Conservation (phyloP, 345 rosid genomes). For the Syzygium oleosum region DNA sequence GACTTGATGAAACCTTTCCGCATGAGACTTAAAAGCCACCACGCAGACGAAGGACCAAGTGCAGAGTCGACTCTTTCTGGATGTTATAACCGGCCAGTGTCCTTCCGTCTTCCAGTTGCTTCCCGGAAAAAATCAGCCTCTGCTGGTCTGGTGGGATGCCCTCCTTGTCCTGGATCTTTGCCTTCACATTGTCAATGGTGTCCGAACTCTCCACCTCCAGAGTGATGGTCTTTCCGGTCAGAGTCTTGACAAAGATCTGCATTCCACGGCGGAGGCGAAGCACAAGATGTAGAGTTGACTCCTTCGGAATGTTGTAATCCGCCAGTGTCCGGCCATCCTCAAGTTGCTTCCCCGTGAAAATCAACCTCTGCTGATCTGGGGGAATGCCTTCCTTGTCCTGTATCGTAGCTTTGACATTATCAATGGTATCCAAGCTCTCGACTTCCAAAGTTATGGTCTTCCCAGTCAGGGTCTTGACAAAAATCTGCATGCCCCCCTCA, state of each 20-base stretch:
- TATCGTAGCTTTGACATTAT: background rate
- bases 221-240: background rate
- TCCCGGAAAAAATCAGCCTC: background rate
- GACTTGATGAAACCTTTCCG: background rate
- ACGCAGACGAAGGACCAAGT: background rate
- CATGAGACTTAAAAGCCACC: background rate
- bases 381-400: background rate
- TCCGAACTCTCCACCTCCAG: background rate
- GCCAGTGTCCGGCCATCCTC: background rate
- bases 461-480: background rate
- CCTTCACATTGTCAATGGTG: background rate
- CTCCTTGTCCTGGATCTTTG: background rate
- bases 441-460: background rate
- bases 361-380: background rate
- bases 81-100: background rate
- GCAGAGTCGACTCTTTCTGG: background rate
- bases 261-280: background rate
- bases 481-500: background rate
- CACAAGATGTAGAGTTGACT: background rate
- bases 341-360: background rate
- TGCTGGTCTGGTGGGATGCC: background rate
- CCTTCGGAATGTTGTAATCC: background rate
- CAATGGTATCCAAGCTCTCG: background rate
- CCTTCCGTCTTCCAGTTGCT: background rate
- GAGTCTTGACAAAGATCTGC: background rate